Conservation (phyloP, 352 stramenopile genomes). For the Blastocystis sp. region DNA sequence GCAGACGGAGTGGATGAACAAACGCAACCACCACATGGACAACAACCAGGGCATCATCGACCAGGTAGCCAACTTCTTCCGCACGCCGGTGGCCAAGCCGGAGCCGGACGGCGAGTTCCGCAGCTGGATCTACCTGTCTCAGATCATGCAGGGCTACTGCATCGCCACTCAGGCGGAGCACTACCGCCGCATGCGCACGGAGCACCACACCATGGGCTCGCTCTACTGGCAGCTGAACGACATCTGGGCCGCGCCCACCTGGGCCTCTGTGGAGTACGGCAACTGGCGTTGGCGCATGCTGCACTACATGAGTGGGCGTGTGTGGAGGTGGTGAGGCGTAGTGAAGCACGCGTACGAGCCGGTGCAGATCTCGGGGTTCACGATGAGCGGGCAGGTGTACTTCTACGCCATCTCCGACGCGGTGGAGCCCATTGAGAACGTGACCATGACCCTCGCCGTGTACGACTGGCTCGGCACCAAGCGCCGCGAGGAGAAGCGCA, state of each 20-base stretch:
- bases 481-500: neutral
- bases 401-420: slow-evolving; percentile 44
- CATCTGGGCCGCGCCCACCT: slow-evolving; percentile 82
- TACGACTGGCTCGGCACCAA: slow-evolving; percentile 32
- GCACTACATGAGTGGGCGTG: slow-evolving; percentile 45
- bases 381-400: slow-evolving; percentile 22
- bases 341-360: slow-evolving; percentile 47
- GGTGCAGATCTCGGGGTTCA: slow-evolving; percentile 52
- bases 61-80: slow-evolving; percentile 78
- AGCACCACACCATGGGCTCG: slow-evolving; percentile 60
- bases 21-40: slow-evolving; percentile 80
- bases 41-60: slow-evolving; percentile 78
- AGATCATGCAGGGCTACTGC: slow-evolving; percentile 65
- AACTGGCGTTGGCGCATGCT: slow-evolving; percentile 32
- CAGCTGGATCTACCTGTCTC: slow-evolving; percentile 49
- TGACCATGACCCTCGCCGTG: neutral
- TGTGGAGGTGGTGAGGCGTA: neutral
- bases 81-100: slow-evolving; percentile 72
- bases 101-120: neutral
- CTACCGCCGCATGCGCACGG: slow-evolving; percentile 54
- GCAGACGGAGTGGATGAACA: slow-evolving; percentile 79
- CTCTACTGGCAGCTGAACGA: slow-evolving; percentile 82
- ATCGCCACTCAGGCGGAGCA: slow-evolving; percentile 55
- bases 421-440: slow-evolving; percentile 28
- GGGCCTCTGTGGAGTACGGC: slow-evolving; percentile 79